These are phyloP conservation scores for Penicillium macrosclerotiorum DNA, from an alignment of 495 filamentous ascomycete species.

Conservation along the genomic window DNA sequence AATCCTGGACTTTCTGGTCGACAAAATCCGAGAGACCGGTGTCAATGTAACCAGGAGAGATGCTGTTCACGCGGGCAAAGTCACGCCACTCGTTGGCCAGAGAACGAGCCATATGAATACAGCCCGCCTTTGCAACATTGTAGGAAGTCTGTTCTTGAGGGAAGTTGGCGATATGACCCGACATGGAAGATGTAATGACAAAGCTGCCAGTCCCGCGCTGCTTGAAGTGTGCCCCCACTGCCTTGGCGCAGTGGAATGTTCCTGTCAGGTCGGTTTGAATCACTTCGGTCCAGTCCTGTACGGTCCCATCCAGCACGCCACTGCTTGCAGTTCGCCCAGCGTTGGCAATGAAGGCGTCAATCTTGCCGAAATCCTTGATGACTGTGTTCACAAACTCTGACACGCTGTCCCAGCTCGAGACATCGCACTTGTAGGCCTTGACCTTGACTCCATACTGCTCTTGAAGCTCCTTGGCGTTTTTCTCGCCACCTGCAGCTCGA, in stretches of 20 bases:
- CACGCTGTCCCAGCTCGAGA: slow-evolving; percentile 52
- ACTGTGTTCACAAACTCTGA: slow-evolving; percentile 48
- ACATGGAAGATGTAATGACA: slow-evolving; percentile 66
- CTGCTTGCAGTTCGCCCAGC: slow-evolving; percentile 63
- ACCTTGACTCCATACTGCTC: slow-evolving; percentile 62
- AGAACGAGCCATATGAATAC: slow-evolving; percentile 53
- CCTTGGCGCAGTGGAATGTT: slow-evolving; percentile 68
- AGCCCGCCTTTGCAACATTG: slow-evolving; percentile 72
- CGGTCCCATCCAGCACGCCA: slow-evolving; percentile 61
- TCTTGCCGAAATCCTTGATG: slow-evolving; percentile 61
- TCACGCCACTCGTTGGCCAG: slow-evolving; percentile 76
- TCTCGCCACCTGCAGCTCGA: slow-evolving; percentile 57
- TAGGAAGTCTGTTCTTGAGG: slow-evolving; percentile 80
- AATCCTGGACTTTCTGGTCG: slow-evolving; percentile 61
- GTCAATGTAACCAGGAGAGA: slow-evolving; percentile 77
- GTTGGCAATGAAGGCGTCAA: slow-evolving; percentile 68
- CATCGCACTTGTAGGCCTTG: slow-evolving; percentile 63
- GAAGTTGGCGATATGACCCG: slow-evolving; percentile 73
- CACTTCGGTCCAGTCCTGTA: slow-evolving; percentile 66
- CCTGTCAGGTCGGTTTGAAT: slow-evolving; percentile 63
- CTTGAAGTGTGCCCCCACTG: slow-evolving; percentile 63
- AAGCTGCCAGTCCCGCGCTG: slow-evolving; percentile 58
- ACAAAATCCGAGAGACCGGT: slow-evolving; percentile 78
- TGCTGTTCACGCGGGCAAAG: slow-evolving; percentile 72
- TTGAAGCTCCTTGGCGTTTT: slow-evolving; percentile 60